Evolutionary conservation across 805 yeast species (phyloP).

Genomic region (Candida tallmaniae): DNA sequence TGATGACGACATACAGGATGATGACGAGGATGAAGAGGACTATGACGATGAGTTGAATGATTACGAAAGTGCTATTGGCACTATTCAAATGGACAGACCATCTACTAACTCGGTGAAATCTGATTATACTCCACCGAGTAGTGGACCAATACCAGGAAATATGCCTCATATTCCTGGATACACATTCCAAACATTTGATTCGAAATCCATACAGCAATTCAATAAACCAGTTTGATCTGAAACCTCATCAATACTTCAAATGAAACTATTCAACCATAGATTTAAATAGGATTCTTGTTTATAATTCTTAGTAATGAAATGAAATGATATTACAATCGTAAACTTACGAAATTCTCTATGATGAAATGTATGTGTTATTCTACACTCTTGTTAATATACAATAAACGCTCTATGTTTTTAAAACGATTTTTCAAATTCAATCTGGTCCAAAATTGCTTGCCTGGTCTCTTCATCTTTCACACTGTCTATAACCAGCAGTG

Average conservation of each 20-base stretch:
- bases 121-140: background rate
- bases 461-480: constrained; percentile 49
- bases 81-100: background rate
- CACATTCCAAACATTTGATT: too few species aligned
- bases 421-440: constrained; percentile 38
- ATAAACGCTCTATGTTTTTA: constrained; percentile 1
- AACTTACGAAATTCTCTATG: background rate
- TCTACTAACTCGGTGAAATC: background rate
- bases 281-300: too few species aligned
- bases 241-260: too few species aligned
- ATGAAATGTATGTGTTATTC: background rate
- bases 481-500: constrained; percentile 53
- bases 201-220: too few species aligned
- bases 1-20: constrained; percentile 1
- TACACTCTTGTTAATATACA: background rate
- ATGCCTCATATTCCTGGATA: too few species aligned
- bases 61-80: background rate
- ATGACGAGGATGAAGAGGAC: background rate
- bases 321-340: too few species aligned
- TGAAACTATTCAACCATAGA: too few species aligned
- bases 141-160: too few species aligned
- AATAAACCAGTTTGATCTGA: too few species aligned
- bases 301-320: too few species aligned
- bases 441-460: constrained; percentile 61
- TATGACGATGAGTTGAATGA: background rate